Evolutionary conservation across 176 grass and related monocot genomes (phyloP), one percentile per base, ranked within the genome.

Genomic region (Oryza australiensis): DNA sequence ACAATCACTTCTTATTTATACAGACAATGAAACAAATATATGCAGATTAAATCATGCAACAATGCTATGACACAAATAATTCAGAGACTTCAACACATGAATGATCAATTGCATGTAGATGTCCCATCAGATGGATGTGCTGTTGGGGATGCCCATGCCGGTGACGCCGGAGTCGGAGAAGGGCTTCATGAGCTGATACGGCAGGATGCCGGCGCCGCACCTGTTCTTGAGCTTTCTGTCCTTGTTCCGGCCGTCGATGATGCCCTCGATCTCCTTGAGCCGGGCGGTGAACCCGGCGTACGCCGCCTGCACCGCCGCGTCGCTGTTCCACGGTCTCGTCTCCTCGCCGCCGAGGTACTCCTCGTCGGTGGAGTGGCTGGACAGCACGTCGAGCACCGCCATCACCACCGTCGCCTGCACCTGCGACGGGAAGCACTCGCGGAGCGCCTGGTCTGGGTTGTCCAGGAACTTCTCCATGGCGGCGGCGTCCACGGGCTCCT

Each of bases 161-260:
- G 95, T 98, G 12, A 91, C 66, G 32, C 92, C 88, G 0, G 46
- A 20, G 60, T 62, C 11, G 1, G 92, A 94, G 74, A 83, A 91
- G 3, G 95, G 92, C 71, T 91, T 91, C 86, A 95, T 86, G 86
- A 93, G 84, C 80, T 95, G 72, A 53, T 93, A 98, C 55, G 90
- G 88, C 73, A 91, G n/a, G 9, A 94, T 78, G 20, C 95, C 92
- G 3, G 90, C 88, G 8, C 95, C 92, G 28, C 64, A 95, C 23
- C 87, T 51, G 37, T 91, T 98, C 89, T 64, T 91, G 26, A 93
- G 83, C 23, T 49, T 82, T 12, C 71, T 49, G 75, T 98, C 82
- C 38, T 30, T 64, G 57, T 94, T 95, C 74, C 92, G 45, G 2
- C 11, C 42, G 16, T 93, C 90, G 10, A 98, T 94, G 38, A 87